Percentiles rank a stretch among this genome's conserved stretches.
These are phyloP conservation scores for Oehlia diaphana DNA, from an alignment of 192 early-diverging fungal species.

Conservation along the genomic window DNA sequence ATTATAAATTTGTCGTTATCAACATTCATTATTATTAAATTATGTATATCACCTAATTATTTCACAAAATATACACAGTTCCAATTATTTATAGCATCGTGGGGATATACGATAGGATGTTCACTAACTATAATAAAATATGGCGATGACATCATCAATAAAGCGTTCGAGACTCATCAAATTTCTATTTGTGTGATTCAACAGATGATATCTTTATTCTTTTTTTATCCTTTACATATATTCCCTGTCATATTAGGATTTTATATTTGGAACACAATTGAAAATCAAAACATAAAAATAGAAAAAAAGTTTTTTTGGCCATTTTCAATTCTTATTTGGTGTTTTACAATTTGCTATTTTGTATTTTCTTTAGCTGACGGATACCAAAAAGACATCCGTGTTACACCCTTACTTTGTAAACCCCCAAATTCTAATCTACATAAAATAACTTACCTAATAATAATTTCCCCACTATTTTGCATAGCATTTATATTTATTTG, in stretches of 20 bases:
- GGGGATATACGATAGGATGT: background rate
- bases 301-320: slow-evolving; percentile 2
- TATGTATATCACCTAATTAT: background rate
- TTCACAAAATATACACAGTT: background rate
- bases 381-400: background rate
- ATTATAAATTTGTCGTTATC: background rate
- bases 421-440: background rate
- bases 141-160: background rate
- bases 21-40: background rate
- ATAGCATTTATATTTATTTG: no score
- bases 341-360: background rate
- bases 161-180: background rate
- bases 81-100: background rate
- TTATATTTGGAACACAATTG: background rate
- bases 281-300: background rate
- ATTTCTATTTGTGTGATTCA: background rate
- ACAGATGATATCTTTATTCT: background rate
- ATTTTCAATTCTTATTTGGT: background rate
- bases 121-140: background rate
- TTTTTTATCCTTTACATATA: slow-evolving; percentile 6
- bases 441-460: background rate
- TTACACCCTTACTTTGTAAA: background rate
- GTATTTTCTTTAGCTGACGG: background rate
- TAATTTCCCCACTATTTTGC: no score
- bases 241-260: background rate